Conservation (phyloP, 257 asterid species). For the Gentiana dahurica region DNA sequence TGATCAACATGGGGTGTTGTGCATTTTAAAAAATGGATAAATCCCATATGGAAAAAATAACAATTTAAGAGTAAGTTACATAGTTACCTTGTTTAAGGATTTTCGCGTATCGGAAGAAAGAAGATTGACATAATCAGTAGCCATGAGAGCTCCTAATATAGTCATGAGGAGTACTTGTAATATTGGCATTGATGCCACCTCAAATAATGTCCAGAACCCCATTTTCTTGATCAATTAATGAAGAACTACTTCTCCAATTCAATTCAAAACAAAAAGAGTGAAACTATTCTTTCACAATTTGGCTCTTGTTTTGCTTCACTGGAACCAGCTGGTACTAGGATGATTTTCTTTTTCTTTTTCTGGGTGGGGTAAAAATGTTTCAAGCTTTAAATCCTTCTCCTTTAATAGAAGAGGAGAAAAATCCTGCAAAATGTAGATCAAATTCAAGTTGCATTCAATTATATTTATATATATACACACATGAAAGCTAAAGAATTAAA, state of each 20-base stretch:
- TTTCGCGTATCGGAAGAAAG: conserved; percentile 53
- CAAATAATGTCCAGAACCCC: conserved; percentile 61
- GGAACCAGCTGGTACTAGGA: conserved; percentile 4
- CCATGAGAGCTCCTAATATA: conserved; percentile 70
- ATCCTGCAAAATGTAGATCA: conserved; percentile 8
- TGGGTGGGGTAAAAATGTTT: background rate
- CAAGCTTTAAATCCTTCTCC: background rate
- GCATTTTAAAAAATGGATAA: background rate
- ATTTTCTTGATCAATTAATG: conserved; percentile 20
- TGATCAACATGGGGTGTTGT: background rate
- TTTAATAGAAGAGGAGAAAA: conserved; percentile 13
- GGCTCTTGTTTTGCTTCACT: background rate
- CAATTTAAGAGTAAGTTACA: background rate
- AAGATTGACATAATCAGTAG: conserved; percentile 58
- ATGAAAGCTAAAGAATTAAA: too few species aligned
- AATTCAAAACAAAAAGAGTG: background rate
- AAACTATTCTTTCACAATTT: conserved; percentile 1
- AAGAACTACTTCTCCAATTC: background rate
- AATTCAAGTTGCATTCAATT: background rate
- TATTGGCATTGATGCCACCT: conserved; percentile 88
- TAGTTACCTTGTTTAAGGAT: conserved; percentile 50
- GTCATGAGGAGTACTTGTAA: conserved; percentile 60
- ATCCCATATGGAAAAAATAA: background rate
- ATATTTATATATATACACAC: too few species aligned
- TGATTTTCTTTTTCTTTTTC: background rate